These are phyloP conservation scores for Tetrastigma voinierianum DNA, from an alignment of 164 flowering plant species.

Conservation along the genomic window DNA sequence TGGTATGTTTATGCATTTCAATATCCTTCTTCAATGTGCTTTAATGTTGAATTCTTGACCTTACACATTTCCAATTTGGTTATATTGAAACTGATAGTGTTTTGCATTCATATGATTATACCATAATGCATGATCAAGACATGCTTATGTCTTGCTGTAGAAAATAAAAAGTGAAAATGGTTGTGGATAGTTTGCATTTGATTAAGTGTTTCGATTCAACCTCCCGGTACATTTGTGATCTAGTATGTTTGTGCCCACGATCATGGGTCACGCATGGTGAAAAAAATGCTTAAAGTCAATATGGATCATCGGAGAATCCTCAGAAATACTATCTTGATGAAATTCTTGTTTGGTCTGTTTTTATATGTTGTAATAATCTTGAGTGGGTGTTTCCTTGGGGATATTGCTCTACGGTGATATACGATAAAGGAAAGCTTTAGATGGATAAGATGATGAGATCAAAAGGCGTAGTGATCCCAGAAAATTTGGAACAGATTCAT, in stretches of 20 bases:
- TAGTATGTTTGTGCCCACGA: background rate
- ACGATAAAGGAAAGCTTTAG: too few species aligned
- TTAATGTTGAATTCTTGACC: background rate
- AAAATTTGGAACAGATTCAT: too few species aligned
- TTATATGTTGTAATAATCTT: background rate
- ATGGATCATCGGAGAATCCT: too few species aligned
- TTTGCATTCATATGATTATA: background rate
- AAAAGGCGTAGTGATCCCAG: too few species aligned
- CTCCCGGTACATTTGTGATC: background rate
- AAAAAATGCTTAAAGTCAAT: too few species aligned
- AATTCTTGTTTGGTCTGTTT: too few species aligned
- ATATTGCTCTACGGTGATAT: background rate
- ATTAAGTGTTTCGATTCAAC: background rate
- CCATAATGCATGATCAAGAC: background rate
- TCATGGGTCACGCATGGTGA: too few species aligned
- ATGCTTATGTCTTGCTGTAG: background rate
- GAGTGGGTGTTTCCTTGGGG: background rate
- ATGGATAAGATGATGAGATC: background rate
- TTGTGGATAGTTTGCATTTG: background rate
- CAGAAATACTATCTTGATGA: too few species aligned
- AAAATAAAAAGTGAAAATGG: background rate
- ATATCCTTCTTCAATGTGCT: background rate
- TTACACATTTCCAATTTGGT: background rate
- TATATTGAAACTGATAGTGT: background rate
- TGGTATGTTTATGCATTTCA: conserved; percentile 41